Conservation (phyloP, 352 stramenopile species). For the Phytopythium cucurbitacearum region DNA sequence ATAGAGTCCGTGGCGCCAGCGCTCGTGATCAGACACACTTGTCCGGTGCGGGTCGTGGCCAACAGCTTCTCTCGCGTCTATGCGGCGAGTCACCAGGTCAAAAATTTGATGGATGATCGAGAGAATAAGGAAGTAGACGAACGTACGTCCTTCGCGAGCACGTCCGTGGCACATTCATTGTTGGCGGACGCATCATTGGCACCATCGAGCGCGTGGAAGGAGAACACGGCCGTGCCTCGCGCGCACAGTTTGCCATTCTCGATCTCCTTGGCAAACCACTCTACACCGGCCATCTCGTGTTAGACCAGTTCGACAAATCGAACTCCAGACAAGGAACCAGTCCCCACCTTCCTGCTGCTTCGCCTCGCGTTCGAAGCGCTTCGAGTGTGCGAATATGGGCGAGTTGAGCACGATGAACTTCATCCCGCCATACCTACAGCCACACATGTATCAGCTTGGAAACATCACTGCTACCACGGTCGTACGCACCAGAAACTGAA, state of each 20-base stretch:
- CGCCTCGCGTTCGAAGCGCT: conserved; percentile 23
- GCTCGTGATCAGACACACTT: conserved; percentile 32
- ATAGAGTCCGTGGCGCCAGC: conserved; percentile 26
- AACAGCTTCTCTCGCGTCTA: conserved; percentile 33
- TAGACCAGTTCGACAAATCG: not conserved
- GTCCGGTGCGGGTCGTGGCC: conserved; percentile 28
- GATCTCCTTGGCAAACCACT: conserved; percentile 71
- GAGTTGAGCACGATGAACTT: conserved; percentile 81
- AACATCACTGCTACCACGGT: not conserved
- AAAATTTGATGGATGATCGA: too few species aligned
- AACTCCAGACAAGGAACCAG: not conserved
- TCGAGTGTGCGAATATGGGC: conserved; percentile 24
- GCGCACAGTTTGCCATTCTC: conserved; percentile 81
- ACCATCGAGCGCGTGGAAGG: conserved; percentile 28
- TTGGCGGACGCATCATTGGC: conserved; percentile 9
- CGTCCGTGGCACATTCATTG: conserved; percentile 4
- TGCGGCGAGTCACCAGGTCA: not conserved
- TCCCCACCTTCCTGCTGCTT: conserved; percentile 49
- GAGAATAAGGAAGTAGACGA: not conserved
- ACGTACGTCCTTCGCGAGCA: conserved; percentile 20
- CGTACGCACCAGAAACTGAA: conserved; percentile 78
- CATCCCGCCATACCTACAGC: conserved; percentile 57
- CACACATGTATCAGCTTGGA: not conserved
- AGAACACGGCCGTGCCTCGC: conserved; percentile 57
- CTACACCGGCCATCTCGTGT: conserved; percentile 16